Percentiles rank a stretch among this genome's conserved stretches.
Evolutionary conservation across 148 eudicot species (phyloP).

Genomic region (Polygonum aviculare): DNA sequence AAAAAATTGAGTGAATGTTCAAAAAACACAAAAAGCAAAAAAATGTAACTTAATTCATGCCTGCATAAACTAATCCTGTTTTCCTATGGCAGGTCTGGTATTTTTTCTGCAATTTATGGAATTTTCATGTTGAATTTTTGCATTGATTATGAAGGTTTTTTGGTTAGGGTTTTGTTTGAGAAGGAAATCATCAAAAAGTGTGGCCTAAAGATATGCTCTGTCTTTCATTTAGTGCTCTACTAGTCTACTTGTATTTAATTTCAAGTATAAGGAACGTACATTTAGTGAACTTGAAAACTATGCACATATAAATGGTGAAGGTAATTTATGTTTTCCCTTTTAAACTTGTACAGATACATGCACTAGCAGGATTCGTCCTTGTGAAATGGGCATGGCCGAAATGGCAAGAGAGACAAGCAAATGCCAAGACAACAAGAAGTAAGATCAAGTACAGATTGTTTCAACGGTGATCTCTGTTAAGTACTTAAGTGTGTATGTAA

Average conservation of each 20-base stretch:
- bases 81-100: slow-evolving; percentile 31
- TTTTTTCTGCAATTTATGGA: not conserved
- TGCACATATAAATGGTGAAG: not conserved
- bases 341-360: slow-evolving; percentile 23
- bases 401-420: slow-evolving; percentile 35
- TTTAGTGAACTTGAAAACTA: not conserved
- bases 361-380: slow-evolving; percentile 37
- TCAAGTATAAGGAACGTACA: not conserved
- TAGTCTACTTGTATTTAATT: not conserved
- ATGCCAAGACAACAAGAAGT: slow-evolving; percentile 2
- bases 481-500: too few relatives aligned
- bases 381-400: slow-evolving; percentile 41
- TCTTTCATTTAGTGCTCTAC: not conserved
- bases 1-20: not conserved
- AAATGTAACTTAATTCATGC: not conserved
- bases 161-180: not conserved
- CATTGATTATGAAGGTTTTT: not conserved
- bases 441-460: not conserved
- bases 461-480: too few relatives aligned
- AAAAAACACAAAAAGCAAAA: not conserved
- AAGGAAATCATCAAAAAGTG: not conserved
- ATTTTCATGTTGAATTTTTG: not conserved
- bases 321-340: not conserved
- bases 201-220: not conserved
- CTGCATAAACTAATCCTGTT: slow-evolving; percentile 20